Percentiles rank a stretch among this genome's conserved stretches.
Evolutionary conservation across 179 eudicot genomes (phyloP).

Genomic region (Beta corolliflora): DNA sequence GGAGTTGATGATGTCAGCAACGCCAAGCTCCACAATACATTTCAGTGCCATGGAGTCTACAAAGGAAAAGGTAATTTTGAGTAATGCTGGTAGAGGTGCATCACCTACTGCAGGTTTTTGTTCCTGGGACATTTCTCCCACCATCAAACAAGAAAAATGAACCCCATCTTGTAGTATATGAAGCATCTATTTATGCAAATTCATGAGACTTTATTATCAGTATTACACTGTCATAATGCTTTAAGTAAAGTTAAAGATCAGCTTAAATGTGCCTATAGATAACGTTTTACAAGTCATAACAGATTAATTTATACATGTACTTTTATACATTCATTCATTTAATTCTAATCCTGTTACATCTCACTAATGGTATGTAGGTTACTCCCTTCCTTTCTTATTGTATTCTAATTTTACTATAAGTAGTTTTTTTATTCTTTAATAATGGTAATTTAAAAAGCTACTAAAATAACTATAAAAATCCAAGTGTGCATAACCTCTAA

Average conservation of each 20-base stretch:
- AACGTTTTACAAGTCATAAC: not conserved
- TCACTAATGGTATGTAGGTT: not conserved
- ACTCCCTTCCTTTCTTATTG: not conserved
- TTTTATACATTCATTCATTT: not conserved
- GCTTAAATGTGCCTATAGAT: not conserved
- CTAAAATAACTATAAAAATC: too few species aligned
- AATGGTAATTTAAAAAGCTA: too few species aligned
- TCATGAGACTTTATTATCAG: not conserved
- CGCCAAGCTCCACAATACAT: constrained; percentile 35
- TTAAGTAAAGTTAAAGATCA: not conserved
- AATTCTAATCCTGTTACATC: not conserved
- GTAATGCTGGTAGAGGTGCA: constrained; percentile 24
- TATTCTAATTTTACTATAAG: too few species aligned
- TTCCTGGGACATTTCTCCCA: constrained; percentile 20
- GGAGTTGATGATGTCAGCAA: constrained; percentile 34
- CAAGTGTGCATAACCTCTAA: too few species aligned
- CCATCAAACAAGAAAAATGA: not conserved
- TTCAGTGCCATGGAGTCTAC: constrained; percentile 41
- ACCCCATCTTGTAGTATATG: not conserved
- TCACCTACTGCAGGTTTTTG: not conserved
- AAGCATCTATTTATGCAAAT: not conserved
- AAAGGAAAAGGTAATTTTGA: constrained; percentile 22
- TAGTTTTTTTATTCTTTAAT: too few species aligned
- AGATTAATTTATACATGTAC: not conserved
- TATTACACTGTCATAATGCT: not conserved